These are phyloP conservation scores for Colletotrichum somersetense DNA, from an alignment of 2,329 filamentous ascomycete genomes.

Conservation along the genomic window DNA sequence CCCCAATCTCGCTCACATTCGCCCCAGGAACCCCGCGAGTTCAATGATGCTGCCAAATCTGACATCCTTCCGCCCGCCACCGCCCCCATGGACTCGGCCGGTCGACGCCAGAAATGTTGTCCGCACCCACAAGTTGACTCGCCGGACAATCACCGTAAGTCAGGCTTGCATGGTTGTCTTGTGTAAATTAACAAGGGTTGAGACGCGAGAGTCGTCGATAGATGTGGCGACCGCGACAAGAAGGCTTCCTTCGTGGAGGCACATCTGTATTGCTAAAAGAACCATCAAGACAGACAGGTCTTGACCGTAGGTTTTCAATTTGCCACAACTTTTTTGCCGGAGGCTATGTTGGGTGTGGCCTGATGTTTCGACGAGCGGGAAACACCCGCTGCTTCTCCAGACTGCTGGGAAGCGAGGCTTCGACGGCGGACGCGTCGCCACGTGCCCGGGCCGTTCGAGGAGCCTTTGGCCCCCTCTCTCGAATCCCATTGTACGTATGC, in stretches of 20 bases:
- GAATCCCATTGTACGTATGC: background rate
- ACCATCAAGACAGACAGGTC: constrained; percentile 21
- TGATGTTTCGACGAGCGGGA: constrained; percentile 29
- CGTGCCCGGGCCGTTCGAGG: constrained; percentile 18
- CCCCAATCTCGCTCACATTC: background rate
- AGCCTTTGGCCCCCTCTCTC: constrained; percentile 14
- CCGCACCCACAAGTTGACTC: constrained; percentile 26
- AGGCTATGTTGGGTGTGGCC: constrained; percentile 22
- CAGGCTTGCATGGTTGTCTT: constrained; percentile 13
- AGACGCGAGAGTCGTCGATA: constrained; percentile 10
- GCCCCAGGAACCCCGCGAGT: background rate
- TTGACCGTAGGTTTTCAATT: constrained; percentile 3
- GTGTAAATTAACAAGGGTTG: constrained; percentile 13
- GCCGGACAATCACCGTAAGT: constrained; percentile 28
- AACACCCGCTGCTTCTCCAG: constrained; percentile 25
- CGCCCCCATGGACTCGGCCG: constrained; percentile 16
- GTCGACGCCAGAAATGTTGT: constrained; percentile 16
- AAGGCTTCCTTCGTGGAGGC: constrained; percentile 15
- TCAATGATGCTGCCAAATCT: constrained; percentile 21
- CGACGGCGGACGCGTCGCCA: constrained; percentile 19
- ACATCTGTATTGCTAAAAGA: constrained; percentile 25
- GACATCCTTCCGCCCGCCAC: constrained; percentile 1
- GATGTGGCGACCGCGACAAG: constrained; percentile 22
- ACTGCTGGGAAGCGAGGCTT: constrained; percentile 25
- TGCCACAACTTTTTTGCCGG: constrained; percentile 11